A percentile compares a stretch with the other conserved stretches of the same genome.
phyloP scores from a whole-genome alignment of 805 yeast genomes.

The Yarrowia divulgata region DNA sequence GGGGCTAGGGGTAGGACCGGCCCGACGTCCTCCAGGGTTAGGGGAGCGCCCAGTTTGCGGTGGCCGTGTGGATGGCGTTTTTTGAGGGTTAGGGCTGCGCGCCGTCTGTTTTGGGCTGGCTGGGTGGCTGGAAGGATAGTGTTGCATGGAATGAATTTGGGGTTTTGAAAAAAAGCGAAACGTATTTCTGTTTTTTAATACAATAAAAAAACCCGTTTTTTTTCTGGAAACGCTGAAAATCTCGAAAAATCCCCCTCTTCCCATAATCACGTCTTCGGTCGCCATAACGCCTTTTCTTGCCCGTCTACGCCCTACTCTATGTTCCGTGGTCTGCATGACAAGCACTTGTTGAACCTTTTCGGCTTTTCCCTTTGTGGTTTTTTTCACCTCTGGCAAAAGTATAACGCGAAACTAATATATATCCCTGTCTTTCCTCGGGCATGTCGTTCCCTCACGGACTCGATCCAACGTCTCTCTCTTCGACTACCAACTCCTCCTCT shows the following conservation, averaged over 20 bases:
- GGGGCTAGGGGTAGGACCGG: too few species aligned
- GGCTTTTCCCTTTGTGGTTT: slow-evolving; percentile 2
- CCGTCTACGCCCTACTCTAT: neutral
- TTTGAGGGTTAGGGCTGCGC: neutral
- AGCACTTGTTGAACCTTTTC: neutral
- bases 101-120: slow-evolving; percentile 16
- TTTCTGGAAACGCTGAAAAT: too few species aligned
- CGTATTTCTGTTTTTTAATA: too few species aligned
- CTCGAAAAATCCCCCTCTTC: neutral
- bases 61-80: too few species aligned
- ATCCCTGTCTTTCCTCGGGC: slow-evolving; percentile 1
- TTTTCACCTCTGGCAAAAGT: neutral
- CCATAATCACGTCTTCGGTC: neutral
- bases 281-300: neutral
- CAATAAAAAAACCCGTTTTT: too few species aligned
- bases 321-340: neutral
- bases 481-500: too few species aligned
- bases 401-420: slow-evolving; percentile 38
- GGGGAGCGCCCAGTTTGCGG: neutral
- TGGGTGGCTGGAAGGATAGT: slow-evolving; percentile 23
- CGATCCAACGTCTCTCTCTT: neutral
- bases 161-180: neutral
- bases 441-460: neutral
- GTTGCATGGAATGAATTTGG: slow-evolving; percentile 3
- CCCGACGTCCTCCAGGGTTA: neutral